Evolutionary conservation across 139 green algal species (phyloP).

Genomic region (Picochlorum costavermella): DNA sequence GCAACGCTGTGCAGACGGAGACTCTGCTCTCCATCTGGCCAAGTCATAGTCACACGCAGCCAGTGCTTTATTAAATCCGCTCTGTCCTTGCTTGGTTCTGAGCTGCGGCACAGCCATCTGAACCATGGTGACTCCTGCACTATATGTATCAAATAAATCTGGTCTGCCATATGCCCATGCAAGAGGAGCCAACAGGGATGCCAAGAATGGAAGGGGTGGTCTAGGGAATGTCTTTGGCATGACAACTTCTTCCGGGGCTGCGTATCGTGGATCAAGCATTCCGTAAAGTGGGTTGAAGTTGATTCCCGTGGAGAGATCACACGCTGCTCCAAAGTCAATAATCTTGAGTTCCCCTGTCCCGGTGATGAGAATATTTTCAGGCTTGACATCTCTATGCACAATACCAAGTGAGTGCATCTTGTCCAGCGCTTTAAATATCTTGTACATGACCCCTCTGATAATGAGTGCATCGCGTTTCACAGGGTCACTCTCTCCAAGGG

Average conservation of each 20-base stretch:
- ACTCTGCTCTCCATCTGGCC: constrained; percentile 31
- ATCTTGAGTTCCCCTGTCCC: constrained; percentile 65
- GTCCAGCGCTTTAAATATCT: constrained; percentile 29
- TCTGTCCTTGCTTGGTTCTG: constrained; percentile 31
- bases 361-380: constrained; percentile 78
- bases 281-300: constrained; percentile 86
- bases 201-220: constrained; percentile 51
- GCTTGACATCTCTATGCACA: constrained; percentile 86
- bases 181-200: constrained; percentile 61
- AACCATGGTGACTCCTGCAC: constrained; percentile 56
- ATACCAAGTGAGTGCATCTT: constrained; percentile 73
- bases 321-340: constrained; percentile 88
- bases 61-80: constrained; percentile 37
- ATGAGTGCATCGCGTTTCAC: constrained; percentile 46
- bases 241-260: constrained; percentile 79
- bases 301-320: constrained; percentile 83
- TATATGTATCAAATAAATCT: constrained; percentile 86
- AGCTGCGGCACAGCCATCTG: constrained; percentile 64
- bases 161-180: constrained; percentile 70
- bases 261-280: constrained; percentile 85
- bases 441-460: constrained; percentile 54
- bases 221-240: constrained; percentile 72
- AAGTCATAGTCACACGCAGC: constrained; percentile 39
- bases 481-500: constrained; percentile 1
- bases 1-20: constrained; percentile 2